Evolutionary conservation across 139 green algal genomes (phyloP).

Genomic region (Picochlorum sp.): DNA sequence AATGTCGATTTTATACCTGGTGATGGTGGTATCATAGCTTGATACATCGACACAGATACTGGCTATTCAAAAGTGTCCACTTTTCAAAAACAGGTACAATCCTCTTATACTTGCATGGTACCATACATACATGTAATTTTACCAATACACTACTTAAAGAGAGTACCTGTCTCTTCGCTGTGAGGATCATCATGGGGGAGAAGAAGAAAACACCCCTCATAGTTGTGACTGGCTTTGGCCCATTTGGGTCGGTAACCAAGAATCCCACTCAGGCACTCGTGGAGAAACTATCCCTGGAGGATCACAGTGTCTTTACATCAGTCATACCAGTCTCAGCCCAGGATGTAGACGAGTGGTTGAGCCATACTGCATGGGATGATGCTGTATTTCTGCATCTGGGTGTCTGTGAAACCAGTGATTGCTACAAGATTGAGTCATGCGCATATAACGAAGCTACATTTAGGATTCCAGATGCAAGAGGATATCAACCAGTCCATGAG

Average conservation of each 20-base stretch:
- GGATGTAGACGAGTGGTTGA: conserved; percentile 3
- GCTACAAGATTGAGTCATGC: conserved; percentile 26
- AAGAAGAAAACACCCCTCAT: neutral
- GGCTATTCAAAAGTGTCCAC: no score
- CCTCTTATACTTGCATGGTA: no score
- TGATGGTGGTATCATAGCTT: no score
- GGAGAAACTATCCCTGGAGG: conserved; percentile 10
- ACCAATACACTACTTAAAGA: no score
- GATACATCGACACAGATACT: no score
- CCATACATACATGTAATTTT: no score
- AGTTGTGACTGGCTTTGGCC: conserved; percentile 8
- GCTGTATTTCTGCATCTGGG: conserved; percentile 31
- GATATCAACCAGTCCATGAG: conserved; percentile 12
- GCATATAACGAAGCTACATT: conserved; percentile 39
- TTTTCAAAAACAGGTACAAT: no score
- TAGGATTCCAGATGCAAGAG: conserved; percentile 24
- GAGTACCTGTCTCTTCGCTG: no score
- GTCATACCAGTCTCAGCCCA: no score
- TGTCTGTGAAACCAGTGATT: conserved; percentile 18
- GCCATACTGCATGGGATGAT: neutral
- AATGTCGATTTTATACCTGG: no score
- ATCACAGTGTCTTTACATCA: neutral
- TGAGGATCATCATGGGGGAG: no score
- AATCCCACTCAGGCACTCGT: conserved; percentile 31
- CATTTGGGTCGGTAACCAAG: conserved; percentile 6